Evolutionary conservation across 1,139 yeast species (phyloP).

Genomic region (Nakaseomyces glabratus): DNA sequence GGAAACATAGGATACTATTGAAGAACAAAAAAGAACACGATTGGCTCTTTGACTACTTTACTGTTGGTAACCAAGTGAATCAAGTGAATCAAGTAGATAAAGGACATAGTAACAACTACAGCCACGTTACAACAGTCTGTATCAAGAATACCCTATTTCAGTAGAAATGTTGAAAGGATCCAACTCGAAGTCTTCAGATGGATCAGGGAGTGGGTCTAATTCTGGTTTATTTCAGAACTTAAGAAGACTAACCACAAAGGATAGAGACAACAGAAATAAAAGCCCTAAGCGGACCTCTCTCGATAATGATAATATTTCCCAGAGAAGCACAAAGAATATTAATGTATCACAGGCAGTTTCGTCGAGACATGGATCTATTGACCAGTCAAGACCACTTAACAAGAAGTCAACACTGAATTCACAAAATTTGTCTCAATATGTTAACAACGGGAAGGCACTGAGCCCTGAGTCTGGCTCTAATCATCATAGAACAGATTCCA

Average conservation of each 20-base stretch:
- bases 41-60: too few species aligned
- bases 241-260: conserved; percentile 14
- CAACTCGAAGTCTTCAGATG: conserved; percentile 7
- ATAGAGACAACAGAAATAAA: conserved; percentile 2
- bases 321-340: not conserved
- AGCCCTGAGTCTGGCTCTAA: conserved; percentile 9
- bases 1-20: too few species aligned
- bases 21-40: too few species aligned
- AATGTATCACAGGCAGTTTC: conserved; percentile 6
- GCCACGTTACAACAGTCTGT: not conserved
- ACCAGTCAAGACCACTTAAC: conserved; percentile 22
- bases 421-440: conserved; percentile 25
- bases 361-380: conserved; percentile 15
- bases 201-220: conserved; percentile 9
- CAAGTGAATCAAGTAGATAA: too few species aligned
- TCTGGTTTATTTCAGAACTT: conserved; percentile 16
- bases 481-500: conserved; percentile 19
- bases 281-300: not conserved
- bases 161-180: conserved; percentile 8
- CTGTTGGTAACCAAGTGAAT: too few species aligned
- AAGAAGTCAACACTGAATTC: conserved; percentile 25
- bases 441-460: conserved; percentile 13
- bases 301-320: not conserved
- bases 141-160: not conserved
- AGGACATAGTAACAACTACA: too few species aligned